A percentile compares a stretch with the other conserved stretches of the same genome.
These are phyloP conservation scores for Phytophthora rubi DNA, from an alignment of 352 stramenopile genomes.

Conservation along the genomic window DNA sequence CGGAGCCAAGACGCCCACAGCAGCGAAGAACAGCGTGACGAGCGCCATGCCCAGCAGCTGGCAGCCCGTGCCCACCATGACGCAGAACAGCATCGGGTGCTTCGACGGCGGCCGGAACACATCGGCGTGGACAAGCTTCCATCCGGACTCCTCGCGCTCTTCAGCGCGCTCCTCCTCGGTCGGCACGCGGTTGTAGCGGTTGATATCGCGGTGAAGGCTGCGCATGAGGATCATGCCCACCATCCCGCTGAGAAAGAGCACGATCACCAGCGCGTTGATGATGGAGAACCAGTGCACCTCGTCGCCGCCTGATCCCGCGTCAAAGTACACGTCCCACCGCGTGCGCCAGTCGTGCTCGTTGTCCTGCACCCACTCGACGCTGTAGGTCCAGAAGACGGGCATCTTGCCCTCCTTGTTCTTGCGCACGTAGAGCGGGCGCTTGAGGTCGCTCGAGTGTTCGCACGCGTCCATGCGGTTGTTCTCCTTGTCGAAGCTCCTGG, in stretches of 20 bases:
- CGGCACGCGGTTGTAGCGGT: conserved; percentile 96
- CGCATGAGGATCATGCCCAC: conserved; percentile 99
- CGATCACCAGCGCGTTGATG: conserved; percentile 99
- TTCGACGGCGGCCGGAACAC: conserved; percentile 98
- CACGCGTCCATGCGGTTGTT: conserved; percentile 80
- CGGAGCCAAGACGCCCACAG: conserved; percentile 95
- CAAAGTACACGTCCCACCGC: conserved; percentile 99
- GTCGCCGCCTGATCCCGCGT: conserved; percentile 87
- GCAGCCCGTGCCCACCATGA: conserved; percentile 97
- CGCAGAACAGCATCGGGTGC: conserved; percentile 96
- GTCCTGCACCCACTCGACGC: conserved; percentile 96
- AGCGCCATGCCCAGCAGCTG: conserved; percentile 97
- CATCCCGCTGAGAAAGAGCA: conserved; percentile 99
- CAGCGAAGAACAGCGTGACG: conserved; percentile 97
- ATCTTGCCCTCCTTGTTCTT: conserved; percentile 87
- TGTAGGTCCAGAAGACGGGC: conserved; percentile 96
- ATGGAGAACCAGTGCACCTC: conserved; percentile 99
- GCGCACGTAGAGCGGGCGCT: conserved; percentile 78
- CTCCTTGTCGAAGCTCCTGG: conserved; percentile 68
- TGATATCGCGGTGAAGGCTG: conserved; percentile 98
- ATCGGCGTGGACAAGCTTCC: conserved; percentile 99
- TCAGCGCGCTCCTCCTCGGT: conserved; percentile 97
- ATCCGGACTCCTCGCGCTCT: conserved; percentile 98
- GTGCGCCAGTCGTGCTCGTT: conserved; percentile 97
- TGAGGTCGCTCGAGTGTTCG: conserved; percentile 72